These are phyloP conservation scores for Arachis hypogaea DNA, from an alignment of 306 rosid genomes.

Conservation along the genomic window DNA sequence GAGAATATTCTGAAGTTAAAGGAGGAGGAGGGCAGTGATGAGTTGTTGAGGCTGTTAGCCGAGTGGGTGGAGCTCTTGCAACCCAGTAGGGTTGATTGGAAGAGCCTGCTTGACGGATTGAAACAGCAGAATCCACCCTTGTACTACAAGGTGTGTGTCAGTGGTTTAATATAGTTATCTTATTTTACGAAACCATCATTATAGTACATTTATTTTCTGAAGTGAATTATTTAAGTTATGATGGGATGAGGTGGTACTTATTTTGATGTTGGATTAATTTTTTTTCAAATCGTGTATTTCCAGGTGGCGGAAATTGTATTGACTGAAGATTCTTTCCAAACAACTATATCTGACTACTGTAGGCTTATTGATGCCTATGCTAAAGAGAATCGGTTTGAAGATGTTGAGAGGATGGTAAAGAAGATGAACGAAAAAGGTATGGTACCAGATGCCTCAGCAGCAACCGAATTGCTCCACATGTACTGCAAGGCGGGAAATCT, in stretches of 20 bases:
- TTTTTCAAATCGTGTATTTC: conserved; percentile 43
- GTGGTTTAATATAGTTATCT: conserved; percentile 19
- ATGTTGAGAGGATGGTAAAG: conserved; percentile 74
- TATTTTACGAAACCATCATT: conserved; percentile 22
- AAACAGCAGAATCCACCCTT: conserved; percentile 52
- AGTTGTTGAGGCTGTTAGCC: conserved; percentile 57
- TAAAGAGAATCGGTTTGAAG: conserved; percentile 60
- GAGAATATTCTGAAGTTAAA: conserved; percentile 58
- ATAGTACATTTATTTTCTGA: conserved; percentile 3
- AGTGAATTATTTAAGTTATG: conserved; percentile 17
- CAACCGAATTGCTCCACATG: conserved; percentile 68
- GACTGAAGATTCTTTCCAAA: conserved; percentile 76
- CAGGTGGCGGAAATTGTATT: conserved; percentile 81
- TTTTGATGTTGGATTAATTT: conserved; percentile 33
- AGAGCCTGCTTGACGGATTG: conserved; percentile 66
- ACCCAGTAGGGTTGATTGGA: conserved; percentile 83
- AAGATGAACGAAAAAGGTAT: conserved; percentile 75
- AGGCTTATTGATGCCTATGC: conserved; percentile 74
- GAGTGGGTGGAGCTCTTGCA: conserved; percentile 81
- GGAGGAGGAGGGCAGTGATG: conserved; percentile 39
- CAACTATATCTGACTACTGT: conserved; percentile 70
- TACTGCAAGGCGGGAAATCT: conserved; percentile 78
- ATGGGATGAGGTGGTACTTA: not conserved
- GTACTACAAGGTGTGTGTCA: conserved; percentile 68
- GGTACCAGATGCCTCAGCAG: conserved; percentile 56